These are phyloP conservation scores for Dendrobium officinale DNA, from an alignment of 106 monocot genomes.

Conservation along the genomic window DNA sequence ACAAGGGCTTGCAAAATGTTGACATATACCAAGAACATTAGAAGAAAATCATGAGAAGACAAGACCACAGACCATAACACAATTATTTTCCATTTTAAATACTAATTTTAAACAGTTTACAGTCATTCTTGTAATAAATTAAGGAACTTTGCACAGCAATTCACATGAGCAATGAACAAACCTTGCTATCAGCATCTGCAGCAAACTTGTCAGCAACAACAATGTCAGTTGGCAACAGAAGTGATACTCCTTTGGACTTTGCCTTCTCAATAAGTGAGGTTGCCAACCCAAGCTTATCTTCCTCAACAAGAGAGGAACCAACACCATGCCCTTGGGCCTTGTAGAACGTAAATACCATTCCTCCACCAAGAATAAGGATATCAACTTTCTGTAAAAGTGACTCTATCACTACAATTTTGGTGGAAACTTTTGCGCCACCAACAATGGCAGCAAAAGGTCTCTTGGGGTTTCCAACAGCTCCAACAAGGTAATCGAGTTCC, in stretches of 20 bases:
- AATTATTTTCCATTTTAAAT: background rate
- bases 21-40: background rate
- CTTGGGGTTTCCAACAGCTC: conserved; percentile 57
- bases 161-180: conserved; percentile 9
- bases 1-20: too few relatives aligned
- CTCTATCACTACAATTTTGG: conserved; percentile 67
- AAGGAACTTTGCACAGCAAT: background rate
- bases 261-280: conserved; percentile 57
- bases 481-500: conserved; percentile 71
- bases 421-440: conserved; percentile 68
- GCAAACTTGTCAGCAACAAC: conserved; percentile 66
- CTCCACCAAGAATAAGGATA: conserved; percentile 59
- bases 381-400: conserved; percentile 59
- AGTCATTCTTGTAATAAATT: background rate
- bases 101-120: background rate
- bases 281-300: conserved; percentile 66
- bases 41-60: background rate
- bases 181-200: conserved; percentile 66
- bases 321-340: conserved; percentile 58
- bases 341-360: conserved; percentile 77
- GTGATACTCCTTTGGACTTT: conserved; percentile 46
- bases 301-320: conserved; percentile 59
- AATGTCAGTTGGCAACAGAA: conserved; percentile 57
- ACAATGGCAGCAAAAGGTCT: conserved; percentile 73
- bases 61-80: background rate